Conservation (phyloP, 495 filamentous ascomycete species). For the Aspergillus diversus region DNA sequence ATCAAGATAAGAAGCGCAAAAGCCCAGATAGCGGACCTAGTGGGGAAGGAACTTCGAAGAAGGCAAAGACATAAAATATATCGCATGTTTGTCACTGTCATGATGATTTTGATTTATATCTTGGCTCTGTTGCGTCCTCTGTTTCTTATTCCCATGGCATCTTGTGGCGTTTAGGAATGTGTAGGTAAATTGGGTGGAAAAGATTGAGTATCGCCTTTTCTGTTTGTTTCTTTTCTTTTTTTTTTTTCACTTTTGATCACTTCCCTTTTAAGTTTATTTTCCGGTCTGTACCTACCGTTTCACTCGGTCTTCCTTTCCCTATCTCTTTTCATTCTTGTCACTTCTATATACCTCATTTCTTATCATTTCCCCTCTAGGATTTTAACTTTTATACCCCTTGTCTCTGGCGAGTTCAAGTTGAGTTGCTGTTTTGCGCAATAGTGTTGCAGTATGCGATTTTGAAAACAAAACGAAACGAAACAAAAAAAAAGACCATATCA, state of each 20-base stretch:
- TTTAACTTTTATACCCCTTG: constrained; percentile 26
- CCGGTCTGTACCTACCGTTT: constrained; percentile 3
- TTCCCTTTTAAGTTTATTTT: constrained; percentile 1
- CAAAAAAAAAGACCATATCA: constrained; percentile 1
- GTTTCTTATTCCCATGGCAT: constrained; percentile 23
- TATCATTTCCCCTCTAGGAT: constrained; percentile 12
- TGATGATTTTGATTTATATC: constrained; percentile 18
- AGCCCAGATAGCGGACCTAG: constrained; percentile 50
- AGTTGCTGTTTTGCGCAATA: not conserved
- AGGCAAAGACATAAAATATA: constrained; percentile 48
- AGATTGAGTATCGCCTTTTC: constrained; percentile 1
- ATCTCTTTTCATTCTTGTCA: not conserved
- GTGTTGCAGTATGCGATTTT: not conserved
- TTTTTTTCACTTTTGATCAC: not conserved
- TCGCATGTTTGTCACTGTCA: constrained; percentile 3
- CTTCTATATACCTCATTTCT: not conserved
- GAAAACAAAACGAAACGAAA: constrained; percentile 4
- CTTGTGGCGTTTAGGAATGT: constrained; percentile 24
- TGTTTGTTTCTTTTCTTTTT: constrained; percentile 12
- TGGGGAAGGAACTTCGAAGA: constrained; percentile 47
- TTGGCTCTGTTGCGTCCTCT: not conserved
- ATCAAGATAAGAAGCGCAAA: constrained; percentile 58
- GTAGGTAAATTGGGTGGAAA: constrained; percentile 1
- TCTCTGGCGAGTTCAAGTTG: constrained; percentile 18
- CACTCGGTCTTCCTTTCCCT: constrained; percentile 2